Base-by-base conservation (phyloP, 768 basidiomycete species). In the Boletus subcaerulescens region DNA sequence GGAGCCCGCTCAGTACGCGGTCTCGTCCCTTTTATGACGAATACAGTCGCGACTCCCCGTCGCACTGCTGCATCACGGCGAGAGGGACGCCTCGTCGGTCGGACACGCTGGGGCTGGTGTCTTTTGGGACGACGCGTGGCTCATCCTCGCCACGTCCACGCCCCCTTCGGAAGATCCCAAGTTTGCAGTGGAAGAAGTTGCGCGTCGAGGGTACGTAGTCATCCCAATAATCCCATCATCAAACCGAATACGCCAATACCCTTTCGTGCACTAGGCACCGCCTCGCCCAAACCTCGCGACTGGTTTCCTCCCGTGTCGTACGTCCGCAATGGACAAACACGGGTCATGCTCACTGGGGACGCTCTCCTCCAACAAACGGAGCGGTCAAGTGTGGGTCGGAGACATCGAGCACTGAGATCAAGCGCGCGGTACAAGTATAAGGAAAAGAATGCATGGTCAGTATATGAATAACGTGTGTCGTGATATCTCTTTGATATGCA, bases 41-140 rank as follows among this genome's bases (percentile, higher is more conserved):
- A 33, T 12, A 15, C 48, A 33, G 8, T 10, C 8, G 32, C 32
- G 5, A 33, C 24, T 4, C 24, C 5, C 65, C 4, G 51, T 73
- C n/a, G 74, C 72, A 1, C 48, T 74, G 8, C 57, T 76, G 17
- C 71, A 72, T 43, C 60, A 74, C 33, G 78, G 78, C 3, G 72
- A 77, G 53, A 48, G 66, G 5, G 70, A 65, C 11, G 69, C 73
- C 0, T 73, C 72, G 2, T 57, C 61, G 2, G 55, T 73, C 6
- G 76, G 76, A 3, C 76, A 77, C 48, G 72, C 68, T 0, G 74
- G 74, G 1, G 77, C 74, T 0, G 76, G 75, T 0, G 51, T 60
- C n/a, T 78, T 79, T 63, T 71, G 72, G 66, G 62, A 69, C 22
- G 75, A 78, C 36, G 66, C 65, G 3, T 77, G 74, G 75, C 50